Evolutionary conservation across 169 alveolate species (phyloP).

Genomic region (Plasmodium billcollinsi): DNA sequence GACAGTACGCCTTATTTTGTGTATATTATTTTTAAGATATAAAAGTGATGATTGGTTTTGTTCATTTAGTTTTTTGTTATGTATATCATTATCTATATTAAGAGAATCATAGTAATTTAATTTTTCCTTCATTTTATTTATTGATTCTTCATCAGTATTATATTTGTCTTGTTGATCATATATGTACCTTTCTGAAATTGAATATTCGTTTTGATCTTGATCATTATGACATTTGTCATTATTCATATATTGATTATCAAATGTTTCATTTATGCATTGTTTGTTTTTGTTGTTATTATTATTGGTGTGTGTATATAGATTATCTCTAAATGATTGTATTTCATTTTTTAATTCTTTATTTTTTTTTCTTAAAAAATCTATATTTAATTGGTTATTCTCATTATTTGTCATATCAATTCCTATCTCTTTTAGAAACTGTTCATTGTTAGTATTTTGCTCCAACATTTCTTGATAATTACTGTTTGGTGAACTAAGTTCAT

Average conservation of each 20-base stretch:
- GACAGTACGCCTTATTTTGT: conserved; percentile 10
- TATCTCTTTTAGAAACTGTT: conserved; percentile 35
- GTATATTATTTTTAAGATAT: conserved; percentile 43
- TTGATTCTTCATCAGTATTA: too few relatives aligned
- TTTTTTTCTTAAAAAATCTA: conserved; percentile 23
- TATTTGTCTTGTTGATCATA: not conserved
- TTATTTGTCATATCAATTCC: not conserved
- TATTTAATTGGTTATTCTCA: not conserved
- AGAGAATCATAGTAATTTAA: not conserved
- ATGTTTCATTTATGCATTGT: too few relatives aligned
- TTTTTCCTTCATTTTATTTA: not conserved
- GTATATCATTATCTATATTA: not conserved
- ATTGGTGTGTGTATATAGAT: too few relatives aligned
- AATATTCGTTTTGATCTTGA: not conserved
- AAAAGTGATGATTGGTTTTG: conserved; percentile 21
- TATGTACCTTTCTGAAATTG: not conserved
- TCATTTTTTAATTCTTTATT: conserved; percentile 52
- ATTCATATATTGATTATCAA: too few relatives aligned
- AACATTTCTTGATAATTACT: conserved; percentile 49
- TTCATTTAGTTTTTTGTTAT: not conserved
- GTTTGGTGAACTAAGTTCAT: conserved; percentile 46
- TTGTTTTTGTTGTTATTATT: too few relatives aligned
- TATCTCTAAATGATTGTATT: conserved; percentile 30
- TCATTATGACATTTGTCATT: not conserved
- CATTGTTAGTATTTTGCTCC: conserved; percentile 48